A percentile compares a stretch with the other conserved stretches of the same genome.
Evolutionary conservation across 2,329 filamentous ascomycete species (phyloP).

Genomic region (Rutstroemia sp.): DNA sequence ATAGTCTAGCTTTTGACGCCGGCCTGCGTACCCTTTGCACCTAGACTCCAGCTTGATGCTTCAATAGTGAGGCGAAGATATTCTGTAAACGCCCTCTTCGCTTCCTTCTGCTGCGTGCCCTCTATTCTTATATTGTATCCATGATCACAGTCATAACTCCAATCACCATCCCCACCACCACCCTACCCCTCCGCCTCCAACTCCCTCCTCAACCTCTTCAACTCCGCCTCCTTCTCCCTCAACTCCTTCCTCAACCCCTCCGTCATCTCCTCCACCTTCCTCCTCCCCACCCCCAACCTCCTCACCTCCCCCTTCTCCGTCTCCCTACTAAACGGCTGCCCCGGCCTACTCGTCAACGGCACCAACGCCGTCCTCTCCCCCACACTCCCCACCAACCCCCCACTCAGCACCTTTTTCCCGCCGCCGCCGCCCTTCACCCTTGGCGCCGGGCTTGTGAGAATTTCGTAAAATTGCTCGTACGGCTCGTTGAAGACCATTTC

Average conservation of each 20-base stretch:
- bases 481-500: slow-evolving; percentile 97
- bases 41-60: too few relatives aligned
- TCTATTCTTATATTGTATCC: too few relatives aligned
- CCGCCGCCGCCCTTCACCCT: slow-evolving; percentile 44
- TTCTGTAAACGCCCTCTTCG: too few relatives aligned
- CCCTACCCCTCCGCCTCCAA: slow-evolving; percentile 21
- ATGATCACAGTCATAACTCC: too few relatives aligned
- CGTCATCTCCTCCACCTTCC: slow-evolving; percentile 46
- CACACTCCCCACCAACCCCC: slow-evolving; percentile 32
- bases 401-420: slow-evolving; percentile 38
- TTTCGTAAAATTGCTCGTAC: slow-evolving; percentile 83
- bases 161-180: too few relatives aligned
- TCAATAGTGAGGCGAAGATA: background rate
- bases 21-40: too few relatives aligned
- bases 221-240: slow-evolving; percentile 10
- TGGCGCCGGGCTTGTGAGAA: slow-evolving; percentile 61
- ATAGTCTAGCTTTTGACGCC: too few relatives aligned
- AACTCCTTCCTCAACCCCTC: too few relatives aligned
- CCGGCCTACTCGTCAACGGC: slow-evolving; percentile 57
- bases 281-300: slow-evolving; percentile 54
- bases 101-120: background rate
- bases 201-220: slow-evolving; percentile 14
- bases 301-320: slow-evolving; percentile 58
- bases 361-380: slow-evolving; percentile 68
- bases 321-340: slow-evolving; percentile 66